A percentile compares a stretch with the other conserved stretches of the same genome.
phyloP scores from a whole-genome alignment of 352 stramenopile genomes.

The Globisporangium paroecandrum region DNA sequence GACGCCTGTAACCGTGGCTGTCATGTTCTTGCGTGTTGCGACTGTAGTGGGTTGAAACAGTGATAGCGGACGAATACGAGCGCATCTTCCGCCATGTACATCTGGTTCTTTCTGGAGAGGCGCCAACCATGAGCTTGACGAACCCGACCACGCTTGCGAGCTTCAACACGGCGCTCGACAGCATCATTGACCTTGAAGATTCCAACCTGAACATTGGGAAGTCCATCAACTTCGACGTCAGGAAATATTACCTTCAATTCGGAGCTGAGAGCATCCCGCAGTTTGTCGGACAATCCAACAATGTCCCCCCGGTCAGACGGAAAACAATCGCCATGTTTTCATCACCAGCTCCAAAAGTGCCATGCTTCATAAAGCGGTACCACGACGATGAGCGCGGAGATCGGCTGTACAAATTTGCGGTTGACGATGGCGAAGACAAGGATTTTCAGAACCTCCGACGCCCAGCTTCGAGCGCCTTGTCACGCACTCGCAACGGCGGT shows the following conservation, averaged over 20 bases:
- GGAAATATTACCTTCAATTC: conserved; percentile 31
- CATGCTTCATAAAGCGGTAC: conserved; percentile 12
- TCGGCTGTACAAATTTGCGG: conserved; percentile 9
- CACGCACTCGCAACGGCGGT: too few relatives aligned
- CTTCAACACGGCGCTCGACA: conserved; percentile 30
- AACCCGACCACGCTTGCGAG: conserved; percentile 35
- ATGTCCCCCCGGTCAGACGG: background rate
- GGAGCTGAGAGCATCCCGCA: conserved; percentile 9
- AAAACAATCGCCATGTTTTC: background rate
- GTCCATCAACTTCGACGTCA: conserved; percentile 36
- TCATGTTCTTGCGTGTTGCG: background rate
- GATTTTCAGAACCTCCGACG: background rate
- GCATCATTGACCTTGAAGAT: conserved; percentile 29
- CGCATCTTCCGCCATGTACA: conserved; percentile 35
- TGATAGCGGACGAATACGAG: conserved; percentile 33
- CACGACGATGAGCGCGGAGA: conserved; percentile 13
- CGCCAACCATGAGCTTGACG: conserved; percentile 17
- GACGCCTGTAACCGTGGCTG: background rate
- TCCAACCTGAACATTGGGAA: conserved; percentile 37
- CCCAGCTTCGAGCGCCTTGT: background rate
- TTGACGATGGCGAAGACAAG: background rate
- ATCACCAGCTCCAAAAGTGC: background rate
- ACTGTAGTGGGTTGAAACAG: conserved; percentile 35
- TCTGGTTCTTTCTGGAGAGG: conserved; percentile 19
- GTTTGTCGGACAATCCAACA: background rate